Conservation (phyloP, 2,329 filamentous ascomycete species). For the Fusarium musae region DNA sequence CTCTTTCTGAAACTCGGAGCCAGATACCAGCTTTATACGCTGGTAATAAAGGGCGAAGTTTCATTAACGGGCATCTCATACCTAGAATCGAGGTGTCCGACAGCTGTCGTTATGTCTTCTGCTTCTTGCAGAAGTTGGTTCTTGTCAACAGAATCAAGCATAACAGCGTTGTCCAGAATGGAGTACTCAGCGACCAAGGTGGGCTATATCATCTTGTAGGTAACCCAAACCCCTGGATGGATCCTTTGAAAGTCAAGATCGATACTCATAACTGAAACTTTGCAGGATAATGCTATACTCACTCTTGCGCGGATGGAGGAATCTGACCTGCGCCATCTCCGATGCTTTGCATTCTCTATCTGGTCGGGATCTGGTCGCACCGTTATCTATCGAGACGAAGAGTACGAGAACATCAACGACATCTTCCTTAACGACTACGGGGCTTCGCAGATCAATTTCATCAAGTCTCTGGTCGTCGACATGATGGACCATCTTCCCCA, state of each 20-base stretch:
- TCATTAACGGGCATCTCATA: not conserved
- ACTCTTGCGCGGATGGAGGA: not conserved
- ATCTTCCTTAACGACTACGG: not conserved
- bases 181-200: fast-evolving
- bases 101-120: no score
- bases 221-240: not conserved
- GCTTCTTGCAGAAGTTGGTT: not conserved
- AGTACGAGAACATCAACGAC: not conserved
- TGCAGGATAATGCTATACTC: not conserved
- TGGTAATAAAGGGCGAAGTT: not conserved
- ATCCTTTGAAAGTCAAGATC: not conserved
- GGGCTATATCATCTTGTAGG: not conserved
- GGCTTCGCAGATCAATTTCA: not conserved
- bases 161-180: not conserved
- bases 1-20: not conserved
- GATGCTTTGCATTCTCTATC: not conserved
- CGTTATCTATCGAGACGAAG: not conserved
- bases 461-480: not conserved
- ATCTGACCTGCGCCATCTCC: not conserved
- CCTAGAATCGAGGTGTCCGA: not conserved
- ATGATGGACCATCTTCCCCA: not conserved
- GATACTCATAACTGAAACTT: not conserved
- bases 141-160: not conserved
- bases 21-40: not conserved
- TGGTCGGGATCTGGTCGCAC: fast-evolving